Conservation (phyloP, 1,284 basidiomycete species). For the Meira miltonrushii region DNA sequence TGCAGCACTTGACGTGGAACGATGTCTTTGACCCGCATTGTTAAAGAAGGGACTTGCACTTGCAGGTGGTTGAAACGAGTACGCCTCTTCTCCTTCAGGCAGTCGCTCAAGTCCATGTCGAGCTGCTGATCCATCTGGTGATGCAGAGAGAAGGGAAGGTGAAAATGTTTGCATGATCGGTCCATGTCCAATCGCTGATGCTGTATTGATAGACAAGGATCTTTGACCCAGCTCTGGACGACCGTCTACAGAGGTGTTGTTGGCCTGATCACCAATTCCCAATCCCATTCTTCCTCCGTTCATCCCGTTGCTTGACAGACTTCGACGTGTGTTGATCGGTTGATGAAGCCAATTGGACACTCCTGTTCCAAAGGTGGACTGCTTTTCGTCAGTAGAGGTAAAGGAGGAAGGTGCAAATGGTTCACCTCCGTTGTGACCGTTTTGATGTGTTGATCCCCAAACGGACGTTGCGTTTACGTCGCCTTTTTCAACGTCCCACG, state of each 20-base stretch:
- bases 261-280: not conserved
- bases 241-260: not conserved
- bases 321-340: not conserved
- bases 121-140: not conserved
- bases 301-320: not conserved
- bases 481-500: not conserved
- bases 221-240: not conserved
- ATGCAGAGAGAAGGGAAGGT: not conserved
- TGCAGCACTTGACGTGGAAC: slow-evolving; percentile 33
- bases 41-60: not conserved
- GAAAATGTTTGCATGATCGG: not conserved
- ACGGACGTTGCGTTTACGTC: not conserved
- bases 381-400: too few species aligned
- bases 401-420: too few species aligned
- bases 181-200: not conserved
- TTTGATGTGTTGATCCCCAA: not conserved
- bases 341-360: not conserved
- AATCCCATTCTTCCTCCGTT: not conserved
- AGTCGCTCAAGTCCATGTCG: not conserved
- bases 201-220: not conserved
- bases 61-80: not conserved
- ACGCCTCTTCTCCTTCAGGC: too few species aligned
- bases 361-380: not conserved
- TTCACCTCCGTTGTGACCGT: not conserved
- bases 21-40: not conserved